phyloP scores from a whole-genome alignment of 2,329 filamentous ascomycete genomes.

The Alternaria arborescens region DNA sequence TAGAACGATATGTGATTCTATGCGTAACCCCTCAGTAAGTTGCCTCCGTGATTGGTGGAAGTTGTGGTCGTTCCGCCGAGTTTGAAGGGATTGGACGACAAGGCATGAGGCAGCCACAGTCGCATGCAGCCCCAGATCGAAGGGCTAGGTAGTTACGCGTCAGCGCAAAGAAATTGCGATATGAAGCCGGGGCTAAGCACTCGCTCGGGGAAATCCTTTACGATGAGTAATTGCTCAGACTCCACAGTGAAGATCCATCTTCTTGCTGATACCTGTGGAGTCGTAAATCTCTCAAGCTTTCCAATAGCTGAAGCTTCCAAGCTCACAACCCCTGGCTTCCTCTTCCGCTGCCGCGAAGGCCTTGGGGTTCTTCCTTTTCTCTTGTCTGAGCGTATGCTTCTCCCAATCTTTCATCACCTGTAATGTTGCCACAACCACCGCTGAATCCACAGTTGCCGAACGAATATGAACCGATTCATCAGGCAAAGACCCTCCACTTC shows the following conservation, averaged over 20 bases:
- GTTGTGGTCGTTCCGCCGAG: neutral
- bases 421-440: constrained; percentile 41
- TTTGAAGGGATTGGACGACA: neutral
- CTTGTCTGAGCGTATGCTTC: constrained; percentile 31
- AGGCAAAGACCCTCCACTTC: constrained; percentile 31
- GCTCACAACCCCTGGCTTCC: constrained; percentile 27
- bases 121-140: neutral
- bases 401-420: constrained; percentile 49
- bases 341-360: constrained; percentile 35
- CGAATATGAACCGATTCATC: constrained; percentile 44
- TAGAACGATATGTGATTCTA: neutral
- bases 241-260: neutral
- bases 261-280: neutral
- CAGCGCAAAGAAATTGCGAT: neutral
- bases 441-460: constrained; percentile 31
- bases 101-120: neutral
- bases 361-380: constrained; percentile 28
- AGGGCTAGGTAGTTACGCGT: neutral
- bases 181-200: neutral
- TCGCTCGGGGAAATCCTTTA: neutral
- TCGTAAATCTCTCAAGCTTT: constrained; percentile 10
- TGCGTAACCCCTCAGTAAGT: neutral
- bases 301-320: constrained; percentile 42
- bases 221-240: neutral
- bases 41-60: neutral